phyloP scores from a whole-genome alignment of 768 basidiomycete species.

The Leccinum subgranulosum region DNA sequence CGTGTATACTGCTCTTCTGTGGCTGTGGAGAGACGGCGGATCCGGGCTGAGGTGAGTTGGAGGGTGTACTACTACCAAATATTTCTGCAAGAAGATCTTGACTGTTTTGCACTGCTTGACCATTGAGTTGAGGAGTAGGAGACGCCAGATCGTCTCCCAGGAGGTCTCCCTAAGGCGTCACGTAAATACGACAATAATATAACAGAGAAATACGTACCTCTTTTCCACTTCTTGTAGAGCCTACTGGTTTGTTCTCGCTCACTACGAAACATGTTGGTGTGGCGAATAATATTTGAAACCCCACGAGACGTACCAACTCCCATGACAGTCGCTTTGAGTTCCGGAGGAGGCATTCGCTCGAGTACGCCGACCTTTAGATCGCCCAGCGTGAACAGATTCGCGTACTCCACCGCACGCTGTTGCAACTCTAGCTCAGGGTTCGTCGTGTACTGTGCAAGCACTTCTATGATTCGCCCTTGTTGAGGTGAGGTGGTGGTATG shows the following conservation, averaged over 20 bases:
- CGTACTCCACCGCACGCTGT: slow-evolving; percentile 95
- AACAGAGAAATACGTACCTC: slow-evolving; percentile 47
- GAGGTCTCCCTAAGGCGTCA: slow-evolving; percentile 54
- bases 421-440: slow-evolving; percentile 94
- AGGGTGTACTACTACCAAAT: slow-evolving; percentile 57
- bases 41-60: slow-evolving; percentile 32
- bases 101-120: slow-evolving; percentile 53
- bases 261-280: slow-evolving; percentile 43
- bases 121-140: slow-evolving; percentile 41
- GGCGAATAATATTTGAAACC: neutral
- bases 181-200: neutral
- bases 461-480: slow-evolving; percentile 74
- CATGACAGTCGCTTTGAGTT: slow-evolving; percentile 95
- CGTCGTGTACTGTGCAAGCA: slow-evolving; percentile 79
- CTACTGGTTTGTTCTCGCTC: slow-evolving; percentile 95
- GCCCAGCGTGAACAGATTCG: slow-evolving; percentile 73
- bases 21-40: slow-evolving; percentile 43
- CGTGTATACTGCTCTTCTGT: slow-evolving; percentile 67
- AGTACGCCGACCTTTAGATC: slow-evolving; percentile 81
- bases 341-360: slow-evolving; percentile 99
- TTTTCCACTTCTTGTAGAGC: slow-evolving; percentile 75
- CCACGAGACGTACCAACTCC: slow-evolving; percentile 64
- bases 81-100: slow-evolving; percentile 92
- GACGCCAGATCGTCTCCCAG: slow-evolving; percentile 71
- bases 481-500: slow-evolving; percentile 61